phyloP scores from a whole-genome alignment of 1,284 basidiomycete genomes.

The Omphalotus olearius region DNA sequence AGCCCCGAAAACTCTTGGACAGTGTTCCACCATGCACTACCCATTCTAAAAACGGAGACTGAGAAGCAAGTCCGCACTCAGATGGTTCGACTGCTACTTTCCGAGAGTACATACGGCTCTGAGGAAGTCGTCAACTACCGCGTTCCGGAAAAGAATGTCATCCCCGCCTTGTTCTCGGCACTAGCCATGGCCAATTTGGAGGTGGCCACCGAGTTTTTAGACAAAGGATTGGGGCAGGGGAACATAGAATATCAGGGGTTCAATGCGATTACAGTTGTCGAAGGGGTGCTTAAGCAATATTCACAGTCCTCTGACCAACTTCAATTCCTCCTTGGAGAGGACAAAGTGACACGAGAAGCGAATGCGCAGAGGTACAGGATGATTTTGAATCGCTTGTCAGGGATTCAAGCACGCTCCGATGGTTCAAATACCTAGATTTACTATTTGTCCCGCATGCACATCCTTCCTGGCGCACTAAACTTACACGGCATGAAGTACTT shows the following conservation, averaged over 20 bases:
- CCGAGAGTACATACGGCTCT: neutral
- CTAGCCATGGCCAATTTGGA: conserved; percentile 6
- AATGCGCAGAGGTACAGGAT: neutral
- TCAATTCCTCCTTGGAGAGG: neutral
- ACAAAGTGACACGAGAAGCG: neutral
- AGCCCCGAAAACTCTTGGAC: neutral
- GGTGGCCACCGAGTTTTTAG: conserved; percentile 5
- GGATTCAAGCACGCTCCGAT: neutral
- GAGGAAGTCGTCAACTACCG: neutral
- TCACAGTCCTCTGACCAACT: neutral
- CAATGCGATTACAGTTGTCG: neutral
- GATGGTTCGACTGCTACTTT: conserved; percentile 3
- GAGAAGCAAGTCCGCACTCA: neutral
- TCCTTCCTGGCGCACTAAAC: too few relatives aligned
- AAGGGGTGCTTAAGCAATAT: neutral
- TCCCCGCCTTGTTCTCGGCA: neutral
- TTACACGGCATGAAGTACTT: too few relatives aligned
- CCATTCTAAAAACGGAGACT: neutral
- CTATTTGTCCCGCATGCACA: too few relatives aligned
- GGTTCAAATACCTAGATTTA: too few relatives aligned
- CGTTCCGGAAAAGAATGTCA: neutral
- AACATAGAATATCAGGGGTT: neutral
- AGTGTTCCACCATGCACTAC: neutral
- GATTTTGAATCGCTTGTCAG: neutral
- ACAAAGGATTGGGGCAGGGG: neutral